phyloP scores from a whole-genome alignment of 768 basidiomycete species.

The Mycena galopus region DNA sequence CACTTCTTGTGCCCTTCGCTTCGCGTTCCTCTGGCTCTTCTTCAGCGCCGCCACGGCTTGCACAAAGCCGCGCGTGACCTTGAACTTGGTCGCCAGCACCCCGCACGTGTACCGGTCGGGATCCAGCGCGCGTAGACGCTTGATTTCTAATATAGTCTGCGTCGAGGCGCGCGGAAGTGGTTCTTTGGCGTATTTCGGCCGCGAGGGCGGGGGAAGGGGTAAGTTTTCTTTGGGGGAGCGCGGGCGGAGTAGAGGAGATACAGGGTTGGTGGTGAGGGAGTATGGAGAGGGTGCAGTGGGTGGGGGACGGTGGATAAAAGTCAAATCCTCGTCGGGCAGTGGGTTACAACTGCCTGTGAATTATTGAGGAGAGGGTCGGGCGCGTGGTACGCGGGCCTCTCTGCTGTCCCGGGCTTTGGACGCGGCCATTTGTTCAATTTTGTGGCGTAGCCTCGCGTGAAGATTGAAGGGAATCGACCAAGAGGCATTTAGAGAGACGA shows the following conservation, averaged over 20 bases:
- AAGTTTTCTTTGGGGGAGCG: constrained; percentile 42
- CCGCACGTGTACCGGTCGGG: constrained; percentile 71
- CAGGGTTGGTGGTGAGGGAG: constrained; percentile 77
- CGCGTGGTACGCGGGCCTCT: constrained; percentile 68
- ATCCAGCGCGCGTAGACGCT: constrained; percentile 67
- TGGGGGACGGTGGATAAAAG: constrained; percentile 89
- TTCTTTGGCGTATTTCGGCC: constrained; percentile 50
- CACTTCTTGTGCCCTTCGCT: constrained; percentile 58
- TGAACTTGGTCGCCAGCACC: constrained; percentile 82
- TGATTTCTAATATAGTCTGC: constrained; percentile 68
- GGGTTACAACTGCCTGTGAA: constrained; percentile 64
- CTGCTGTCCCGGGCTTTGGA: constrained; percentile 64
- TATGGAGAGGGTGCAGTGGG: constrained; percentile 80
- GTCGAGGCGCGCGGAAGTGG: constrained; percentile 60
- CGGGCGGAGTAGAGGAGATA: constrained; percentile 76
- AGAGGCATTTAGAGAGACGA: constrained; percentile 21
- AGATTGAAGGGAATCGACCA: constrained; percentile 32
- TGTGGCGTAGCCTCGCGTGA: constrained; percentile 47
- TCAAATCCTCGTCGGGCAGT: constrained; percentile 68
- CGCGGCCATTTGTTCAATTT: constrained; percentile 50
- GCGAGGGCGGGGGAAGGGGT: constrained; percentile 63
- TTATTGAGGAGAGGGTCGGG: constrained; percentile 70
- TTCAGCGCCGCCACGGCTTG: constrained; percentile 73
- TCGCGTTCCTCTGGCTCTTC: constrained; percentile 59
- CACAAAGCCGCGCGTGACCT: constrained; percentile 78